Evolutionary conservation across 2,329 filamentous ascomycete species (phyloP).

Genomic region (Blumeria hordei): DNA sequence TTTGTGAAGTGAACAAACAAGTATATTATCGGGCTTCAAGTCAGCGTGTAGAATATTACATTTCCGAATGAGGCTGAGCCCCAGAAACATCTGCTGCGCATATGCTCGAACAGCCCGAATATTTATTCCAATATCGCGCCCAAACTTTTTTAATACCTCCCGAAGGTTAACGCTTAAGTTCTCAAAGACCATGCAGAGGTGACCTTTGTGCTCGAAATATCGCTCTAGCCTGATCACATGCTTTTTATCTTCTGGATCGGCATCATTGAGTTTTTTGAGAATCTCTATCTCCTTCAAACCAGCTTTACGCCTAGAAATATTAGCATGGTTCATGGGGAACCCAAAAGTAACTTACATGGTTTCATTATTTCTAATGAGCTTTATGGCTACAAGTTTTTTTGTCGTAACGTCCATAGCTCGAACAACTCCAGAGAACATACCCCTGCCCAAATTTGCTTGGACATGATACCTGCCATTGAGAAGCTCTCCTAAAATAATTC

Average conservation of each 20-base stretch:
- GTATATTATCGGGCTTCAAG: conserved; percentile 90
- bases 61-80: conserved; percentile 66
- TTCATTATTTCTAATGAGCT: conserved; percentile 94
- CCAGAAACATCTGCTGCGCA: conserved; percentile 82
- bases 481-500: conserved; percentile 75
- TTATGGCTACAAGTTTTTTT: conserved; percentile 69
- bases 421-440: conserved; percentile 94
- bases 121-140: conserved; percentile 81
- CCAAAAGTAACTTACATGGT: conserved; percentile 31
- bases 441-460: conserved; percentile 66
- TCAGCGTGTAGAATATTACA: conserved; percentile 90
- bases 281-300: conserved; percentile 90
- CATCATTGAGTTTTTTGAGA: conserved; percentile 60
- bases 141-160: conserved; percentile 87
- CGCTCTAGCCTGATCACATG: conserved; percentile 76
- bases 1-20: conserved; percentile 19
- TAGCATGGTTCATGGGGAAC: conserved; percentile 6
- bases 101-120: conserved; percentile 69
- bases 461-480: conserved; percentile 78
- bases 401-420: conserved; percentile 57
- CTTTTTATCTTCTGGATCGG: conserved; percentile 72
- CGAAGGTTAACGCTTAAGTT: conserved; percentile 82
- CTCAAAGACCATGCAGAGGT: conserved; percentile 93
- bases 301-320: conserved; percentile 38
- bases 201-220: conserved; percentile 79